Base-by-base conservation (phyloP, 108 stramenopile species). In the Fragilariopsis cylindrus region DNA sequence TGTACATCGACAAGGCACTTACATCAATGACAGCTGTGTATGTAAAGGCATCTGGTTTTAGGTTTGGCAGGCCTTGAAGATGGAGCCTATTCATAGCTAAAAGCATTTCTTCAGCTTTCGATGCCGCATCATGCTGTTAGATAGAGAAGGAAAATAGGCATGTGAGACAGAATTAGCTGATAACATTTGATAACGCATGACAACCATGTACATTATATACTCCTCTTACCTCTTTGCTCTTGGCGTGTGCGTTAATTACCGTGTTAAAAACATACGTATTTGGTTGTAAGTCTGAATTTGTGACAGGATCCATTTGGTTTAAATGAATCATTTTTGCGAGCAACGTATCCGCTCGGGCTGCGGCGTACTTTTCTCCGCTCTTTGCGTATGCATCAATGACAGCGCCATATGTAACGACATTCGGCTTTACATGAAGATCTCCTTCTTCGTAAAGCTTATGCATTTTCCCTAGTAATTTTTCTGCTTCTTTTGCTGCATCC, bases 371-470 rank as follows among this genome's bases (percentile, higher is more conserved):
- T 49, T 92, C 87, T 55, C 88, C 86, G 63, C 90, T 85, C 65
- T 91, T 91, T 69, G 91, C 91, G 69, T 88, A 91, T 15, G 91
- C 84, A 73, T 92, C 91, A 80, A 95, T 92, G 48, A 95, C 94
- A 45, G 93, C 90, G 46, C 89, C 89, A 78, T 94, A 94, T 15
- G 93, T 92, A 55, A 92, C 90, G 3, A 89, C 88, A 77, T 90
- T 94, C 1, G 92, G 92, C 50, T 87, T 88, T 18, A 94, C 84
- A 65, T 94, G 88, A n/a, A 71, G 60, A 69, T 94, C 91, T 39
- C 88, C 93, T 30, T 75, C 78, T 39, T 78, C 76, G 69, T 92
- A 78, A 49, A 89, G 80, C 15, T 76, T 57, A 63, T 94, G 88
- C 93, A 94, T 94, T 69, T 89, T 86, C 16, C 83, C 74, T 5